These are phyloP conservation scores for Arctostaphylos glauca DNA, from an alignment of 148 eudicot species.

Conservation along the genomic window DNA sequence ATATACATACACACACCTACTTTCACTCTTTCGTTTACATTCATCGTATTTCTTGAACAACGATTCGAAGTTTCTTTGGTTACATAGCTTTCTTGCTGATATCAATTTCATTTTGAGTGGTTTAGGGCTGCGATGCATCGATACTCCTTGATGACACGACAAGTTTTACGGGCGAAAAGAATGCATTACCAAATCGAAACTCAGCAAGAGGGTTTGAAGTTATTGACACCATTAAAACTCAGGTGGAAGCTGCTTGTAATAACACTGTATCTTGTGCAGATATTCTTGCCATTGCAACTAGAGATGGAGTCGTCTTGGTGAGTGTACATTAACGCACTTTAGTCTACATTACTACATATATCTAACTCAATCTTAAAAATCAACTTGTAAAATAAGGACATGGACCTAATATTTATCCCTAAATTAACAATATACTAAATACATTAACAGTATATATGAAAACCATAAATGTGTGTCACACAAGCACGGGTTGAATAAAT, in stretches of 20 bases:
- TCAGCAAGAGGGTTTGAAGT: slow-evolving; percentile 63
- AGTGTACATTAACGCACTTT: slow-evolving; percentile 14
- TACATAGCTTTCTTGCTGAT: background rate
- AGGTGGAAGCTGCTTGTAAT: slow-evolving; percentile 49
- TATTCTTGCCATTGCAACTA: slow-evolving; percentile 53
- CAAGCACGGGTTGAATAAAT: too few relatives aligned
- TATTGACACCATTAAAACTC: slow-evolving; percentile 52
- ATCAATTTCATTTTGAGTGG: background rate
- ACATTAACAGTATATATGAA: too few relatives aligned
- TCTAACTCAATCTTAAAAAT: too few relatives aligned
- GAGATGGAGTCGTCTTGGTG: slow-evolving; percentile 49
- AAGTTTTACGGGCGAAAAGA: slow-evolving; percentile 43
- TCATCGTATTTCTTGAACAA: background rate
- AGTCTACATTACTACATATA: too few relatives aligned
- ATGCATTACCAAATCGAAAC: slow-evolving; percentile 42
- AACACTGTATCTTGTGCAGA: slow-evolving; percentile 60
- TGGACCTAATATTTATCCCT: too few relatives aligned
- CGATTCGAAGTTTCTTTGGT: background rate
- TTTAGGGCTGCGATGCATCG: slow-evolving; percentile 47
- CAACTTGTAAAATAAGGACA: too few relatives aligned
- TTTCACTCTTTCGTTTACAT: background rate
- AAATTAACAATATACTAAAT: too few relatives aligned
- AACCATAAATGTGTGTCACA: too few relatives aligned
- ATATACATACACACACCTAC: background rate
- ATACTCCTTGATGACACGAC: slow-evolving; percentile 43